Evolutionary conservation across 495 filamentous ascomycete genomes (phyloP).

Genomic region (Aspergillus sclerotioniger): DNA sequence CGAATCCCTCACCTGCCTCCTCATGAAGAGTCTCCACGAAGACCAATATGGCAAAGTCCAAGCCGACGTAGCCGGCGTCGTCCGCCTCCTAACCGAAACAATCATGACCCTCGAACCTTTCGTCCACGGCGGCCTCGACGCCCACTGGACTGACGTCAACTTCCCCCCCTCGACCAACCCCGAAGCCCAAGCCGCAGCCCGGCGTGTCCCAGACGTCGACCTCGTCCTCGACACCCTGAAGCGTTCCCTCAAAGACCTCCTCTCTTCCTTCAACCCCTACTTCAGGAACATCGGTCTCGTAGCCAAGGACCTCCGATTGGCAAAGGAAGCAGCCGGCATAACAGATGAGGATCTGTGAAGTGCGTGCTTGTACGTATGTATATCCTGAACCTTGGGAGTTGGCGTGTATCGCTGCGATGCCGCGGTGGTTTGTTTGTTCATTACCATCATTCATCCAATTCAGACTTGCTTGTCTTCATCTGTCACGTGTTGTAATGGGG

Average conservation of each 20-base stretch:
- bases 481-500: too few relatives aligned
- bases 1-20: slow-evolving; percentile 64
- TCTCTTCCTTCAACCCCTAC: slow-evolving; percentile 70
- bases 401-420: not conserved
- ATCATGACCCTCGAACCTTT: slow-evolving; percentile 70
- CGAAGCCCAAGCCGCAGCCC: slow-evolving; percentile 37
- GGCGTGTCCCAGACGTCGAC: slow-evolving; percentile 57
- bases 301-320: slow-evolving; percentile 64
- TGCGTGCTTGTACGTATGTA: slow-evolving; percentile 11
- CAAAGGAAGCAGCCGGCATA: slow-evolving; percentile 58
- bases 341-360: slow-evolving; percentile 24
- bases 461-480: too few relatives aligned
- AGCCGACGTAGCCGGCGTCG: slow-evolving; percentile 66
- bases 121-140: slow-evolving; percentile 49
- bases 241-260: slow-evolving; percentile 56
- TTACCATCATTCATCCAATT: too few relatives aligned
- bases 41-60: slow-evolving; percentile 88
- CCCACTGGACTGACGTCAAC: slow-evolving; percentile 82
- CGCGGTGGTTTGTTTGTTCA: too few relatives aligned
- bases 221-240: slow-evolving; percentile 58
- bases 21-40: slow-evolving; percentile 71
- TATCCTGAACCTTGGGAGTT: not conserved
- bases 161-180: slow-evolving; percentile 43
- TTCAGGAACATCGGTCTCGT: slow-evolving; percentile 62
- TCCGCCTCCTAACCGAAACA: slow-evolving; percentile 66